These are phyloP conservation scores for Gastroboletus turbinatus DNA, from an alignment of 1,284 basidiomycete species.

Conservation along the genomic window DNA sequence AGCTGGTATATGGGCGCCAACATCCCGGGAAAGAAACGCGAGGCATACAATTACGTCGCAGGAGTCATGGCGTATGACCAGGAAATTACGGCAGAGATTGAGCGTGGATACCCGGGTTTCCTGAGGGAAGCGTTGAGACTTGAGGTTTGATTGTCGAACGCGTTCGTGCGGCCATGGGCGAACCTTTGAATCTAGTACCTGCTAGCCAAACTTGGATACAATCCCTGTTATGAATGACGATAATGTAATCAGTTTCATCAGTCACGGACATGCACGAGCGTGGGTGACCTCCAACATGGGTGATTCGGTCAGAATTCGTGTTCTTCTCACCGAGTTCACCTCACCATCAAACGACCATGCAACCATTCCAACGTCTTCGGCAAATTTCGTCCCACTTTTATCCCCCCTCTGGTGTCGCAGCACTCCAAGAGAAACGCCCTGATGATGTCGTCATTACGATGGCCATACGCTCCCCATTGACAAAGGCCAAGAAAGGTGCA, in stretches of 20 bases:
- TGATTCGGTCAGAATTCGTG: not conserved
- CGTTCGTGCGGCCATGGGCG: not conserved
- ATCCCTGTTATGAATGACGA: not conserved
- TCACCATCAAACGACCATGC: not conserved
- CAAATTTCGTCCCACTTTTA: slow-evolving; percentile 64
- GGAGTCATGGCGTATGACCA: slow-evolving; percentile 1
- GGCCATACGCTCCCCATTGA: slow-evolving; percentile 73
- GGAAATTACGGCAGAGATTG: slow-evolving; percentile 10
- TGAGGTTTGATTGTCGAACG: not conserved
- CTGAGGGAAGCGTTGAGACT: not conserved
- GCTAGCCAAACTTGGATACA: not conserved
- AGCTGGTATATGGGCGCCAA: slow-evolving; percentile 16
- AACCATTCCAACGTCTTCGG: slow-evolving; percentile 53
- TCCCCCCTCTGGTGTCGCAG: slow-evolving; percentile 39
- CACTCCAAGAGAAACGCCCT: slow-evolving; percentile 55
- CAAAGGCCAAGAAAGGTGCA: slow-evolving; percentile 77
- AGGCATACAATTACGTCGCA: slow-evolving; percentile 9
- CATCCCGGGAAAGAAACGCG: slow-evolving; percentile 15
- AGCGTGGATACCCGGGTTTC: slow-evolving; percentile 15
- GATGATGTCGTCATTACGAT: slow-evolving; percentile 81
- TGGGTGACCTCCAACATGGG: not conserved
- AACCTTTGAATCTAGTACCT: not conserved
- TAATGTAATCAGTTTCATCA: not conserved
- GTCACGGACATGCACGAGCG: not conserved
- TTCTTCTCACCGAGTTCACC: not conserved